Base-by-base conservation (phyloP, 495 filamentous ascomycete genomes). In the Penicillium macrosclerotiorum region DNA sequence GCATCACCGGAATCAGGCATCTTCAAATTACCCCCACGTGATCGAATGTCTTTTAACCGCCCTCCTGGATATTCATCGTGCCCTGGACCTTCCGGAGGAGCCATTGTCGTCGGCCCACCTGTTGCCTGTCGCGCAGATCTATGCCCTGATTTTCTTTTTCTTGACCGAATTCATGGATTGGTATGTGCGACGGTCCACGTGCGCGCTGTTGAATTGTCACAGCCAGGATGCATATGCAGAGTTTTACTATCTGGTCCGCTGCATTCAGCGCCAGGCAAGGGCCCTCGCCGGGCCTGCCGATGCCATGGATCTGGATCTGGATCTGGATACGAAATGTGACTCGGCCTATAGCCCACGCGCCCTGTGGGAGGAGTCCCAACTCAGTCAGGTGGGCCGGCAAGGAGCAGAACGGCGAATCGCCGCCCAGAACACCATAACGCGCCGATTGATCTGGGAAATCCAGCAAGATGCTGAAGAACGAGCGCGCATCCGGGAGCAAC, bases 111-210 rank as follows among this genome's bases (percentile, higher is more conserved):
- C 57, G 18, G 52, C 42, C 5, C 51, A 50, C 11, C 57, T 64
- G 4, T 39, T 65, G 31, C 41, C 59, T 11, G 60, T 75, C 25
- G 67, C 70, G 11, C 60, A 56, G 14, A 63, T 74, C 24, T 78
- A 77, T 47, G 53, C 71, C 3, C 54, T 74, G 34, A 59, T 68
- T 2, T 76, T 77, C 31, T 65, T 77, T 51, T 67, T 76, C 32
- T 53, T 78, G 8, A 63, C 67, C 36, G 69, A 72, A 42, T 63
- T 73, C 42, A 75, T 77, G 60, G 65, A 70, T 42, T 76, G 71
- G 68, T 73, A 74, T 58, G 62, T 68, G 20, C 51, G 68, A 29
- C 59, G 61, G 31, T 66, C 65, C 3, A 67, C 55, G 5, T 73
- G 68, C 42, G 68, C 71, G 19, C 45, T 75, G 12, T 55, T 78